phyloP scores from a whole-genome alignment of 2,329 filamentous ascomycete species.

The Colletotrichum orbiculare region DNA sequence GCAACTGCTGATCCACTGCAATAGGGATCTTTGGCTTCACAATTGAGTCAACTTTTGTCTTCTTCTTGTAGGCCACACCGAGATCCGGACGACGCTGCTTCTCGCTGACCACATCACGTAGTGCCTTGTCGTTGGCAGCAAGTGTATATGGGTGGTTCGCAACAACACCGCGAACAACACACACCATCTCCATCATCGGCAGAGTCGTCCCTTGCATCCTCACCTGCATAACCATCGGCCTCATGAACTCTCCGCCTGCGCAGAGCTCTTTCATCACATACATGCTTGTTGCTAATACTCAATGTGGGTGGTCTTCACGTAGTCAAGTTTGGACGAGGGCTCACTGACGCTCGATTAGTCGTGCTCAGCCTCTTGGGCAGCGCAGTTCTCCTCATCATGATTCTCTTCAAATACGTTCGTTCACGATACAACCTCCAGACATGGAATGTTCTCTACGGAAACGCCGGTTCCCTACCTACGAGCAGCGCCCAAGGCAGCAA shows the following conservation, averaged over 20 bases:
- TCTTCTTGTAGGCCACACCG: constrained; percentile 22
- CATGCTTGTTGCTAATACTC: constrained; percentile 29
- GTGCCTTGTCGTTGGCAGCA: constrained; percentile 29
- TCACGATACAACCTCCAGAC: constrained; percentile 45
- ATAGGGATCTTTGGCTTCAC: constrained; percentile 28
- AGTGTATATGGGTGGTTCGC: constrained; percentile 36
- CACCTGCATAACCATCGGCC: constrained; percentile 18
- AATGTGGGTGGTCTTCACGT: constrained; percentile 13
- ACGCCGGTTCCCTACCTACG: constrained; percentile 18
- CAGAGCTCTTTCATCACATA: constrained; percentile 16
- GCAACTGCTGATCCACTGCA: neutral
- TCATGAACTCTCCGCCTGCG: constrained; percentile 14
- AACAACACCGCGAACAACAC: constrained; percentile 24
- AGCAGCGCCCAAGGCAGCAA: constrained; percentile 18
- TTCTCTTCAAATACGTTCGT: constrained; percentile 53
- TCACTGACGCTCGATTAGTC: neutral
- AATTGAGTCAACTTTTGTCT: constrained; percentile 29
- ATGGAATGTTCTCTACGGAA: constrained; percentile 47
- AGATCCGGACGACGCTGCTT: no score
- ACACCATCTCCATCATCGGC: constrained; percentile 28
- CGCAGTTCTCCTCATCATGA: constrained; percentile 50
- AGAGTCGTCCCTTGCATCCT: constrained; percentile 19
- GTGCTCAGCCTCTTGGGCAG: constrained; percentile 41
- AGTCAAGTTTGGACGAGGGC: neutral
- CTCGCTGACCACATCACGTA: neutral